Percentiles rank a stretch among this genome's conserved stretches.
phyloP scores from a whole-genome alignment of 345 rosid species.

The Gossypium stocksii region DNA sequence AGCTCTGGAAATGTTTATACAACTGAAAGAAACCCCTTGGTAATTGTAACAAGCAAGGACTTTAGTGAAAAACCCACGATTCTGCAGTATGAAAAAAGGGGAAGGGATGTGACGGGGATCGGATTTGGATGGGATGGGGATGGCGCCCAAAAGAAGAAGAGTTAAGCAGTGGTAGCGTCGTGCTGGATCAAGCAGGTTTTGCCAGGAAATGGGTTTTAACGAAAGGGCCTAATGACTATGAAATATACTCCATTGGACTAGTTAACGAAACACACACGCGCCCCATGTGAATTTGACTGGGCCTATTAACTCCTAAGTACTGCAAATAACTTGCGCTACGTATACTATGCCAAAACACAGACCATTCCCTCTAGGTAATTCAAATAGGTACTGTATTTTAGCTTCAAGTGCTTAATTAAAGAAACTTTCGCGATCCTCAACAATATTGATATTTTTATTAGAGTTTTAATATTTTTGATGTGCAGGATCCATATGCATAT shows the following conservation, averaged over 20 bases:
- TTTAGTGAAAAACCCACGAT: neutral
- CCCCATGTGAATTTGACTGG: neutral
- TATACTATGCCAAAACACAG: too few species aligned
- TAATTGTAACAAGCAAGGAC: neutral
- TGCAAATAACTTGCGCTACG: too few species aligned
- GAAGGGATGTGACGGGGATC: neutral
- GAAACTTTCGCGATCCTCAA: too few species aligned
- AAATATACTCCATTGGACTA: neutral
- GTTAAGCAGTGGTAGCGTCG: too few species aligned
- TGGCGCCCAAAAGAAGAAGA: neutral
- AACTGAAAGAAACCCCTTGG: neutral
- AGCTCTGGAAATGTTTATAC: neutral
- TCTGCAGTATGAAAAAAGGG: neutral
- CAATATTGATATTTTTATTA: too few species aligned
- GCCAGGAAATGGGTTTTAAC: neutral
- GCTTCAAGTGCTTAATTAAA: too few species aligned
- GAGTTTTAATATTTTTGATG: too few species aligned
- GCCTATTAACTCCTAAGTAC: neutral
- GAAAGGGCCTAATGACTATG: neutral
- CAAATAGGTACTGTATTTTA: too few species aligned
- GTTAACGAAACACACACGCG: neutral
- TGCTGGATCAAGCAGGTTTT: neutral
- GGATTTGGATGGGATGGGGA: neutral
- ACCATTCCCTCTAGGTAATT: too few species aligned
- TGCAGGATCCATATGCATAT: too few species aligned